A percentile compares a stretch with the other conserved stretches of the same genome.
Conservation (phyloP, 2,329 filamentous ascomycete species). For the Waltergamsia citrina region DNA sequence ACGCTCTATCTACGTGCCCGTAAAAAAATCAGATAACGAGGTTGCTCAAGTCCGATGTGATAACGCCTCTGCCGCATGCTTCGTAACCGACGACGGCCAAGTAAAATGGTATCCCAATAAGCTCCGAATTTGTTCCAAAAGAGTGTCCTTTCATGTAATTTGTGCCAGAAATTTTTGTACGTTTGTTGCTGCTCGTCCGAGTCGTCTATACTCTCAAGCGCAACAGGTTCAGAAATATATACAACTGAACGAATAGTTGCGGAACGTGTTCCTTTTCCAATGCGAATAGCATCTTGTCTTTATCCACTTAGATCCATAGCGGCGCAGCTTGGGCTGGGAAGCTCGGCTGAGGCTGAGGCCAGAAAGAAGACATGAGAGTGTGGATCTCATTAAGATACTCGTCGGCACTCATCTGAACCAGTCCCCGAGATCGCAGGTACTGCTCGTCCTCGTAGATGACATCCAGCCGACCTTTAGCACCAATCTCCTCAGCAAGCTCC, state of each 20-base stretch:
- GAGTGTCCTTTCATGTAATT: slow-evolving; percentile 2
- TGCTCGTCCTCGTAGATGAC: slow-evolving; percentile 57
- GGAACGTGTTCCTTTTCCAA: neutral
- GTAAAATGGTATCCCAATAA: neutral
- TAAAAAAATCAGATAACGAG: neutral
- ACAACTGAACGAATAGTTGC: slow-evolving; percentile 2
- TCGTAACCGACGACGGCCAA: neutral
- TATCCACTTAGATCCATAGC: slow-evolving; percentile 4
- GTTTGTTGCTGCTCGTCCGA: neutral
- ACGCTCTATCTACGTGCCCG: slow-evolving; percentile 1
- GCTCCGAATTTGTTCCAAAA: neutral
- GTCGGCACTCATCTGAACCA: slow-evolving; percentile 65
- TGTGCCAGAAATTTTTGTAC: slow-evolving; percentile 1
- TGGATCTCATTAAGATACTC: slow-evolving; percentile 81
- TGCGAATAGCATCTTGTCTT: no score
- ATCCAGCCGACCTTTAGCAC: slow-evolving; percentile 47
- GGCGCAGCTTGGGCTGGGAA: neutral
- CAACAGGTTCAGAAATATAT: slow-evolving; percentile 2
- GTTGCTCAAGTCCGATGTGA: neutral
- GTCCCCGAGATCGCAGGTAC: slow-evolving; percentile 58
- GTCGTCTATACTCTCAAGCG: neutral
- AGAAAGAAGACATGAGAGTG: slow-evolving; percentile 54
- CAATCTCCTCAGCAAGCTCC: slow-evolving; percentile 86
- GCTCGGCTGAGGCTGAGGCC: slow-evolving; percentile 19
- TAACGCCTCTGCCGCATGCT: slow-evolving; percentile 1